Conservation (phyloP, 2,329 filamentous ascomycete genomes). For the Apiospora arundinis region DNA sequence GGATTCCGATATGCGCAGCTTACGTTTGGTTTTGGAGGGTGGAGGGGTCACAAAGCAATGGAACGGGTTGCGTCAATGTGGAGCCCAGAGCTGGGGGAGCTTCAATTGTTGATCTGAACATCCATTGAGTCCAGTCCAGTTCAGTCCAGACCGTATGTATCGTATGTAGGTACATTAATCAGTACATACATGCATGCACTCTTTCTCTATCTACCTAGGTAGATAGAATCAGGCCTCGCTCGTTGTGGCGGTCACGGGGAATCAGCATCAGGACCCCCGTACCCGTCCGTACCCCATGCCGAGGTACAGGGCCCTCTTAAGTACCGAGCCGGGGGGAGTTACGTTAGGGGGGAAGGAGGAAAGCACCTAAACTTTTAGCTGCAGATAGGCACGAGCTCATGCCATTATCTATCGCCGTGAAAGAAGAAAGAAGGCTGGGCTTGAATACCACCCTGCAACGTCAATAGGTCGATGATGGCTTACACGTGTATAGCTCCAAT, state of each 20-base stretch:
- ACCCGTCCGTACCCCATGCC: not conserved
- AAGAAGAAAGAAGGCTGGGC: not conserved
- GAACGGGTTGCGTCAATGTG: constrained; percentile 15
- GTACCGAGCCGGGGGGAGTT: constrained; percentile 12
- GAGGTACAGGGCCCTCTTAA: constrained; percentile 4
- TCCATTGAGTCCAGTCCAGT: not conserved
- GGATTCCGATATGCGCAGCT: constrained; percentile 18
- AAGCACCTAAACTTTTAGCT: constrained; percentile 10
- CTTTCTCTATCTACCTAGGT: not conserved
- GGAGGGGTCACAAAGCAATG: constrained; percentile 6
- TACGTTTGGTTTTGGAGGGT: not conserved
- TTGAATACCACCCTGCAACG: not conserved
- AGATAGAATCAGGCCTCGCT: not conserved
- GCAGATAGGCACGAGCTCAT: constrained; percentile 9
- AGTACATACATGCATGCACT: not conserved
- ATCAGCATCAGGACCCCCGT: not conserved
- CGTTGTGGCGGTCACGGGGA: constrained; percentile 9
- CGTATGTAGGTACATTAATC: not conserved
- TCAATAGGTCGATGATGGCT: constrained; percentile 12
- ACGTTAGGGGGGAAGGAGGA: not conserved
- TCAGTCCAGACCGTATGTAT: not conserved
- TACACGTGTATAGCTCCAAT: constrained; percentile 15
- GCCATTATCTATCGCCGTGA: not conserved
- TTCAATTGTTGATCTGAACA: not conserved
- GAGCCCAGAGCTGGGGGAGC: not conserved